These are phyloP conservation scores for Berberis thunbergii DNA, from an alignment of 164 flowering plant species.

Conservation along the genomic window DNA sequence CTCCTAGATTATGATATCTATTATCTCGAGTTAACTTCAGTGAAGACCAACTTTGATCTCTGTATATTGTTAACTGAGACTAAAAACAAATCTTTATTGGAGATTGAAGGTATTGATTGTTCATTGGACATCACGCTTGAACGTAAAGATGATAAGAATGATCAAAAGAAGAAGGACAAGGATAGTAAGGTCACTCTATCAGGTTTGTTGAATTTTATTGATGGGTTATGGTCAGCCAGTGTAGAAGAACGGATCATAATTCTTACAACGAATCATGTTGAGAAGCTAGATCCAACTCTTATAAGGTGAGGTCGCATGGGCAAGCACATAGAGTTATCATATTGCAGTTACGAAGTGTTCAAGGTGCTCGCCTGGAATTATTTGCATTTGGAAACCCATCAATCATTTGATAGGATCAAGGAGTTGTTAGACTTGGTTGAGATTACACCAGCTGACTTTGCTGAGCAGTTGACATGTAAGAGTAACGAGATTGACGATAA, in stretches of 20 bases:
- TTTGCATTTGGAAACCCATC: constrained; percentile 24
- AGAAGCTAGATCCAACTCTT: constrained; percentile 47
- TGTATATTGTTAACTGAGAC: neutral
- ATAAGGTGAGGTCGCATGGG: constrained; percentile 61
- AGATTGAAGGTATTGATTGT: neutral
- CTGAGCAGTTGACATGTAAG: neutral
- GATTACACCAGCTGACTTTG: constrained; percentile 8
- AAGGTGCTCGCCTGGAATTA: constrained; percentile 48
- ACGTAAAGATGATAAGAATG: neutral
- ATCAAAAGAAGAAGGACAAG: neutral
- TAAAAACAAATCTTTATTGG: neutral
- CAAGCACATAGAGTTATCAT: constrained; percentile 40
- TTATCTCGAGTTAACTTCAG: neutral
- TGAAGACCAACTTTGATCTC: neutral
- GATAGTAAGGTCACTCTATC: neutral
- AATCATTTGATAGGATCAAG: constrained; percentile 17
- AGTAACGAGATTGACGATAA: neutral
- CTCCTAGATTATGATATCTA: neutral
- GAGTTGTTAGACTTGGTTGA: constrained; percentile 19
- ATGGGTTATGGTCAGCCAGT: neutral
- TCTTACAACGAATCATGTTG: constrained; percentile 18
- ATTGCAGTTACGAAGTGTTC: constrained; percentile 38
- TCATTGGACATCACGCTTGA: neutral
- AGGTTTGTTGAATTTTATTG: constrained; percentile 1
- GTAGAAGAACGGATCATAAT: neutral